Evolutionary conservation across 805 yeast genomes (phyloP).

Genomic region (Metschnikowia baotianmanensis): DNA sequence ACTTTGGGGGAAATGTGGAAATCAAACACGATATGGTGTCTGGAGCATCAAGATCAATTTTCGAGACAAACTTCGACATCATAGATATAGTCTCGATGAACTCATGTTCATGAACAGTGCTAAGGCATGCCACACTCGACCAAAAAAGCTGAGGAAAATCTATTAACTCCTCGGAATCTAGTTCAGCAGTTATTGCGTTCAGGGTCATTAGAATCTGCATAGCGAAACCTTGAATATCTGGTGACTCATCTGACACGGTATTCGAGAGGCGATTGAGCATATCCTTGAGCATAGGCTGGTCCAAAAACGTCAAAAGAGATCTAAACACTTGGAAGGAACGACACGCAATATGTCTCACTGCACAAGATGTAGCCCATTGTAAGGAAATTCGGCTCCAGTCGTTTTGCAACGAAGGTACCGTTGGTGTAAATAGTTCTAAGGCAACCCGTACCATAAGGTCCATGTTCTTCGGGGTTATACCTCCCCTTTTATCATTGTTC

Average conservation of each 20-base stretch:
- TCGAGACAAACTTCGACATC: conserved; percentile 76
- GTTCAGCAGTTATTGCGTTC: conserved; percentile 86
- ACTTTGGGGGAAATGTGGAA: conserved; percentile 86
- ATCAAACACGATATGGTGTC: conserved; percentile 82
- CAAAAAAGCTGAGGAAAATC: conserved; percentile 93
- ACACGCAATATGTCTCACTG: conserved; percentile 95
- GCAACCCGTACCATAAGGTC: conserved; percentile 66
- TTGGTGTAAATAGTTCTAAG: conserved; percentile 51
- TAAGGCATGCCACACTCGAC: conserved; percentile 89
- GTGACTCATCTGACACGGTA: conserved; percentile 84
- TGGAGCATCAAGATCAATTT: conserved; percentile 80
- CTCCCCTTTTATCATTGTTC: conserved; percentile 62
- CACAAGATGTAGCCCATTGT: conserved; percentile 96
- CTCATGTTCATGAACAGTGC: conserved; percentile 89
- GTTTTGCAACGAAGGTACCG: conserved; percentile 55
- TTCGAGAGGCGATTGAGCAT: conserved; percentile 91
- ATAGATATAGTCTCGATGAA: conserved; percentile 85
- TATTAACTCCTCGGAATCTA: conserved; percentile 72
- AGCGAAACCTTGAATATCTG: conserved; percentile 93
- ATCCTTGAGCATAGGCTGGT: conserved; percentile 85
- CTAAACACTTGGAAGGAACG: conserved; percentile 93
- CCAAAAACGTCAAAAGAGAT: conserved; percentile 74
- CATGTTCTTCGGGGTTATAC: conserved; percentile 88
- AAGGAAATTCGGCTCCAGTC: conserved; percentile 86
- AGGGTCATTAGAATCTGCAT: conserved; percentile 96